Evolutionary conservation across 345 rosid species (phyloP), one percentile per base, ranked within the genome.

Genomic region (Durio zibethinus): DNA sequence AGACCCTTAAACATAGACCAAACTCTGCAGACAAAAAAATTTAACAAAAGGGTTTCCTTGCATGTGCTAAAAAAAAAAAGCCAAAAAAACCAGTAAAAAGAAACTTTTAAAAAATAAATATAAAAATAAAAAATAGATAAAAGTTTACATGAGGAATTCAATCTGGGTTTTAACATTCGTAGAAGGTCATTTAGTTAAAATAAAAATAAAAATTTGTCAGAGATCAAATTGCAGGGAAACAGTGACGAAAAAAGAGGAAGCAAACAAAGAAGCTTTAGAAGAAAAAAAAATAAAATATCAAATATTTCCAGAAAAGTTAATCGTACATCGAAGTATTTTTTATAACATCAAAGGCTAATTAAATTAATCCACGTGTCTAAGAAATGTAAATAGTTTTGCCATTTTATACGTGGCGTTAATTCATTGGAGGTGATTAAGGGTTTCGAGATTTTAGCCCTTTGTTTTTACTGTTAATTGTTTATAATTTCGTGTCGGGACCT

Each of bases 21-120:
- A 14, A 77, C 62, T 64, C 82, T 80, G 80, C 54, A 72, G 40
- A 75, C 74, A 73, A 54, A 56, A 67, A 72, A 40, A 61, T n/a
- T n/a, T n/a, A 72, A 59, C 48, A 78, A 73, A 77, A 84, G 83
- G 76, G 79, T 77, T 73, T 67, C 48, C 48, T 56, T 33, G 62
- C 53, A 75, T 43, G 53, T 36, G 50, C 50, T 1, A 47, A 29
- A 61, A 14, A 16, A 15, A 33, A 5, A 16, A 15, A 11, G 18
- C 25, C 53, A 43, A 76, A 72, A 2, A 16, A 42, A 57, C 38
- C 43, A 27, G 27, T 29, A 7, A 71, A 61, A 33, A 0, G 16
- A 21, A 21, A 1, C 16, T 1, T 27, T 40, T 6, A 1, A 7
- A 66, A 71, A n/a, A n/a, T n/a, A 42, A 72, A 0, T 2, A 16